phyloP scores from a whole-genome alignment of 2,329 filamentous ascomycete genomes.

The Onygena corvina region DNA sequence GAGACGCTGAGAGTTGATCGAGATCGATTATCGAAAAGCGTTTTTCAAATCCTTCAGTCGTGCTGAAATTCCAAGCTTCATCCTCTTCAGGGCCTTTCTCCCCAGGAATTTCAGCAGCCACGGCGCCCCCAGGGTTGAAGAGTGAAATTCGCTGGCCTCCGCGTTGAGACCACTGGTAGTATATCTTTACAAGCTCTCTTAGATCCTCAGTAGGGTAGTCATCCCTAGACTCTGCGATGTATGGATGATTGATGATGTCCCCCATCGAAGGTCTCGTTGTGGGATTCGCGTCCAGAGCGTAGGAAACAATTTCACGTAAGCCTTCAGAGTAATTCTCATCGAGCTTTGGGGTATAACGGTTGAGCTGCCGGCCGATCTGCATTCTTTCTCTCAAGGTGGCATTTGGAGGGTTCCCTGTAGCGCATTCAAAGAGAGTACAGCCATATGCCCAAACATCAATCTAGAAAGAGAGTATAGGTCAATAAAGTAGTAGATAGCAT shows the following conservation, averaged over 20 bases:
- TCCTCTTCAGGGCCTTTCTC: slow-evolving; percentile 31
- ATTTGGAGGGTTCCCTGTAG: slow-evolving; percentile 39
- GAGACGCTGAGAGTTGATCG: slow-evolving; percentile 36
- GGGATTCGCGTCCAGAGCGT: slow-evolving; percentile 34
- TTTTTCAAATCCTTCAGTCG: slow-evolving; percentile 48
- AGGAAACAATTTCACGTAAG: slow-evolving; percentile 36
- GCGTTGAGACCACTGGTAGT: slow-evolving; percentile 39
- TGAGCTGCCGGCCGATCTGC: slow-evolving; percentile 36
- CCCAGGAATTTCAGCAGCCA: slow-evolving; percentile 41
- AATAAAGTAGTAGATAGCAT: not conserved
- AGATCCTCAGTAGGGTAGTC: slow-evolving; percentile 35
- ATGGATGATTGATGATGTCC: slow-evolving; percentile 36
- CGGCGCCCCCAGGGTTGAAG: slow-evolving; percentile 49
- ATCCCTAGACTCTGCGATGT: slow-evolving; percentile 33
- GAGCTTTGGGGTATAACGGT: slow-evolving; percentile 32
- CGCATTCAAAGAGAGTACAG: slow-evolving; percentile 40
- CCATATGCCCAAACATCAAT: slow-evolving; percentile 43
- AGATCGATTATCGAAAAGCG: slow-evolving; percentile 38
- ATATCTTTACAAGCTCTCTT: slow-evolving; percentile 36
- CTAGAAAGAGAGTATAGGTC: slow-evolving; percentile 18
- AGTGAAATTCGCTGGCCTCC: slow-evolving; percentile 44
- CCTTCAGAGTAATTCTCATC: slow-evolving; percentile 34
- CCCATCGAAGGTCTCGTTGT: slow-evolving; percentile 36
- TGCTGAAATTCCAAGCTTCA: slow-evolving; percentile 55
- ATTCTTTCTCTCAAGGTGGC: slow-evolving; percentile 37